Evolutionary conservation across 208 protist genomes (phyloP).

Genomic region (Tritrichomonas musculus): DNA sequence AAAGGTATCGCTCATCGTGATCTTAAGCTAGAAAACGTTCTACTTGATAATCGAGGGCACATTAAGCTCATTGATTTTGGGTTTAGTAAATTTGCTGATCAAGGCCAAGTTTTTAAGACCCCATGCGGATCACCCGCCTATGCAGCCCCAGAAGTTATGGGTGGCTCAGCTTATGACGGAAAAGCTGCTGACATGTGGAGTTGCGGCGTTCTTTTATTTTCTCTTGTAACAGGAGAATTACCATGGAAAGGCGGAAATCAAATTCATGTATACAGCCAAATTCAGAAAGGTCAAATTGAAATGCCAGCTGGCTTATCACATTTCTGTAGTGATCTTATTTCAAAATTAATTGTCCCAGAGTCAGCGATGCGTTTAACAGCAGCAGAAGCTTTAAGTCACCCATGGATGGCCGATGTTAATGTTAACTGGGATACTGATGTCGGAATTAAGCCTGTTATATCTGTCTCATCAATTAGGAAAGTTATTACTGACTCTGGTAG

Average conservation of each 20-base stretch:
- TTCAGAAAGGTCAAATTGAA: neutral
- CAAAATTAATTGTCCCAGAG: neutral
- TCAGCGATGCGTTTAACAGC: neutral
- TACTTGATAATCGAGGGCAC: neutral
- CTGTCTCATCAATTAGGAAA: too few species aligned
- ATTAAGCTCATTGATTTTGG: slow-evolving; percentile 30
- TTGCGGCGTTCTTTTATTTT: neutral
- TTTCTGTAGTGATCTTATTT: neutral
- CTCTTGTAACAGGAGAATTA: neutral
- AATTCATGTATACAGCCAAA: neutral
- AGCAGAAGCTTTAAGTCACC: neutral
- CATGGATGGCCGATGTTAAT: neutral
- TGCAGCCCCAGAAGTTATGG: neutral
- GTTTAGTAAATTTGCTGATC: neutral
- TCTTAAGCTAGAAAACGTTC: slow-evolving; percentile 29
- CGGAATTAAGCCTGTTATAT: too few species aligned
- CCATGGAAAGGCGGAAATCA: neutral
- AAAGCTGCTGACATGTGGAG: slow-evolving; percentile 1
- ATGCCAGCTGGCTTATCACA: neutral
- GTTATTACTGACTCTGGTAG: too few species aligned
- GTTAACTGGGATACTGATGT: neutral
- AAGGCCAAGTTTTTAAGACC: neutral
- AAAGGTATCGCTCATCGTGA: slow-evolving; percentile 40
- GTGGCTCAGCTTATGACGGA: neutral
- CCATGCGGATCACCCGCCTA: neutral